Conservation (phyloP, 176 grass and related monocot species). For the Oryza punctata region DNA sequence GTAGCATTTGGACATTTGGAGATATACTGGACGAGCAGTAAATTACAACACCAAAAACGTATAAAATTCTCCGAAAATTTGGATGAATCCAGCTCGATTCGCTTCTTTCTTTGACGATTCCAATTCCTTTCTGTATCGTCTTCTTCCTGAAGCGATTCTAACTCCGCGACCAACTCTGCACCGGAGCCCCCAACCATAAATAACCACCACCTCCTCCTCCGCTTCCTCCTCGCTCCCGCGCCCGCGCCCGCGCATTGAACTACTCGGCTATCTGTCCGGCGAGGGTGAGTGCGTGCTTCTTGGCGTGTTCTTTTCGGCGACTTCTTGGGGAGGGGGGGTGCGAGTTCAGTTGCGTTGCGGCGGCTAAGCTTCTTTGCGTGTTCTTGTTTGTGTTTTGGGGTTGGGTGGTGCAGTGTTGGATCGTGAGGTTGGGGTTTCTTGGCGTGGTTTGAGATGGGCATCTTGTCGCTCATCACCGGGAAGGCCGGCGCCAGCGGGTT, state of each 20-base stretch:
- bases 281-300: background rate
- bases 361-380: background rate
- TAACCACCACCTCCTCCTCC: slow-evolving; percentile 22
- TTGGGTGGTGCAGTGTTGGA: background rate
- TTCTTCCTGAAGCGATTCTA: slow-evolving; percentile 20
- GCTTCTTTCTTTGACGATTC: background rate
- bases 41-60: background rate
- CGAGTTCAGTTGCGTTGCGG: background rate
- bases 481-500: slow-evolving; percentile 78
- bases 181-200: slow-evolving; percentile 51
- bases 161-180: slow-evolving; percentile 42
- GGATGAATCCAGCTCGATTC: background rate
- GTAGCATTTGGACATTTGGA: background rate
- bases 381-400: background rate
- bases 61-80: background rate
- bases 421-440: background rate
- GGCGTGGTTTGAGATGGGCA: slow-evolving; percentile 44
- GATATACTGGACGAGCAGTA: background rate
- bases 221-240: too few relatives aligned
- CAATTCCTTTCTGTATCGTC: background rate
- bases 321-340: background rate
- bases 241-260: slow-evolving; percentile 20
- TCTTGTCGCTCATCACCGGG: slow-evolving; percentile 71
- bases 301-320: background rate
- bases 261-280: background rate